These are phyloP conservation scores for Neoarthrinium moseri DNA, from an alignment of 2,329 filamentous ascomycete genomes.

Conservation along the genomic window DNA sequence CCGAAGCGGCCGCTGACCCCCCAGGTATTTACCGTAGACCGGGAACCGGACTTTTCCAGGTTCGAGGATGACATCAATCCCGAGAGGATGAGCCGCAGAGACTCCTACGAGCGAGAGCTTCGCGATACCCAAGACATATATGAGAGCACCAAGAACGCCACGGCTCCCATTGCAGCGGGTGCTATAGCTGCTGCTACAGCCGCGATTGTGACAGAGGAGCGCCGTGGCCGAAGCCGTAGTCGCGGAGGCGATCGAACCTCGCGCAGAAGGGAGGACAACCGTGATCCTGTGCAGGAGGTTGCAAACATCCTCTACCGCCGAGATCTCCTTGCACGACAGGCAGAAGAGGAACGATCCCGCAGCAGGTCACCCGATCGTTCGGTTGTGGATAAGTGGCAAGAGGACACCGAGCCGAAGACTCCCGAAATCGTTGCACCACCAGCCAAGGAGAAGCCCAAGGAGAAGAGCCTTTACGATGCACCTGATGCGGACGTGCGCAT, in stretches of 20 bases:
- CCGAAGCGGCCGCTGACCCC: slow-evolving; percentile 46
- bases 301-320: slow-evolving; percentile 60
- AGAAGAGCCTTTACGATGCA: slow-evolving; percentile 51
- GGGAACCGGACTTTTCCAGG: slow-evolving; percentile 48
- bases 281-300: slow-evolving; percentile 52
- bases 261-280: slow-evolving; percentile 32
- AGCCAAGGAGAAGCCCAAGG: slow-evolving; percentile 41
- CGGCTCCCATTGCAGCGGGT: slow-evolving; percentile 45
- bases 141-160: slow-evolving; percentile 45
- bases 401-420: slow-evolving; percentile 35
- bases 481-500: slow-evolving; percentile 65
- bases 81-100: slow-evolving; percentile 45
- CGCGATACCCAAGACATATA: slow-evolving; percentile 43
- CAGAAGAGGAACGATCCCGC: slow-evolving; percentile 52
- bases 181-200: slow-evolving; percentile 47
- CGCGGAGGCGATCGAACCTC: slow-evolving; percentile 29
- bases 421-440: slow-evolving; percentile 54
- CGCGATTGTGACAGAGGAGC: slow-evolving; percentile 36
- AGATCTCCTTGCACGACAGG: slow-evolving; percentile 50
- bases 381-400: slow-evolving; percentile 54
- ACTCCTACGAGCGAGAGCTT: slow-evolving; percentile 48
- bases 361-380: slow-evolving; percentile 51
- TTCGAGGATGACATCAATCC: slow-evolving; percentile 26
- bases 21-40: slow-evolving; percentile 51
- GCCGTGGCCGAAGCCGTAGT: slow-evolving; percentile 27